Evolutionary conservation across 2,329 filamentous ascomycete species (phyloP), one percentile per base, ranked within the genome.

Genomic region (Cephalotrichum gorgonifer): DNA sequence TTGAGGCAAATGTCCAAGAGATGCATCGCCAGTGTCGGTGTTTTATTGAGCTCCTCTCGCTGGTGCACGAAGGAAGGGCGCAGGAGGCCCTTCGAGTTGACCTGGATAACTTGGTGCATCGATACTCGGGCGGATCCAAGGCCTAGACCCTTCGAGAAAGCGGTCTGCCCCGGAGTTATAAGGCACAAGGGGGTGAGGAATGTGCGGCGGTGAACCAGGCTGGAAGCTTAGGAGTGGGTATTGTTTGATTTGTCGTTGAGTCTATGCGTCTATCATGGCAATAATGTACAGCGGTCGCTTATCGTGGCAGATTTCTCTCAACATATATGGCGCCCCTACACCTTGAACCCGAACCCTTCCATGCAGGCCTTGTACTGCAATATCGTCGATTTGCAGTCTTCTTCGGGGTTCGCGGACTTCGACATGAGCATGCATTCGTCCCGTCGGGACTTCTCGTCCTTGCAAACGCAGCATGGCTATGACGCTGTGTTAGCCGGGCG

Each of bases 361-460:
- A 98, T 97, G 68, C 93, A 98, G 57, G 70, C 81, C 70, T 82
- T 84, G 73, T 98, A 98, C 63, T 87, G 82, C 26, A 88, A 80
- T 54, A 98, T 86, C 54, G 88, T 77, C 46, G 83, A 78, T 66
- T 83, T 78, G 76, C 93, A 98, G 60, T 94, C 89, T 61, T 80
- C 76, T 59, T 87, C 79, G 35, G 93, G 88, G 62, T 96, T 85
- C 61, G 83, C 76, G 53, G 86, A 77, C 54, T 80, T 89, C 50
- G 88, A 95, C 73, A 97, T 96, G 50, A 98, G 86, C 91, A 98
- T 97, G 75, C 93, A 98, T 70, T 98, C 90, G 71, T 98, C 93
- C 54, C 93, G 88, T 58, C 78, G 78, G 35, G 87, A 76, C 69
- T 98, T 98, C 68, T 98, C 89, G 42, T 93, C 81, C 64, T 90